These are phyloP conservation scores for Closterium sp. DNA, from an alignment of 139 green algal genomes.

Conservation along the genomic window DNA sequence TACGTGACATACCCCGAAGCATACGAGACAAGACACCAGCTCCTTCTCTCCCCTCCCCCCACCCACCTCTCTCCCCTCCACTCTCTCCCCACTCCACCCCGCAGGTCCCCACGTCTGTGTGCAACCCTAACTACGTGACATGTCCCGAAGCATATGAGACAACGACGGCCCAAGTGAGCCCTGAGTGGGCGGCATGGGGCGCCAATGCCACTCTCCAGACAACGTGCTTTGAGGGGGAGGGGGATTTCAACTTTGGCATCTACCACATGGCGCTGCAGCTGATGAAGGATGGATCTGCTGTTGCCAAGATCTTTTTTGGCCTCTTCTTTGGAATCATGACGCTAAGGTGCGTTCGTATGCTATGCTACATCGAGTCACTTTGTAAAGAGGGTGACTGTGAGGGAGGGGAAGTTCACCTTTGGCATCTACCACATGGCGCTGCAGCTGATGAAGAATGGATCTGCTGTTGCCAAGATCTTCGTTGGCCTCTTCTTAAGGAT, in stretches of 20 bases:
- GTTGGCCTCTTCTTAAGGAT: not conserved
- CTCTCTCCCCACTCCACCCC: no score
- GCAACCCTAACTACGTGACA: not conserved
- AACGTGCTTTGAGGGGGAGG: not conserved
- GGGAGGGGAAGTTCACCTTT: not conserved
- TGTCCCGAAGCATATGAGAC: not conserved
- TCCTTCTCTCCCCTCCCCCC: no score
- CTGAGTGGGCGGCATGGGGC: not conserved
- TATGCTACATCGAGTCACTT: no score
- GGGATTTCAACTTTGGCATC: not conserved
- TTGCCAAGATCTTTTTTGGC: not conserved
- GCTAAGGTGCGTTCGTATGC: constrained; percentile 4
- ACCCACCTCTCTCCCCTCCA: not conserved
- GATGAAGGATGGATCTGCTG: not conserved
- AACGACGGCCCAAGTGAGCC: not conserved
- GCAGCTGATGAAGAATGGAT: not conserved
- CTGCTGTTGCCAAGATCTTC: not conserved
- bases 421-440: not conserved
- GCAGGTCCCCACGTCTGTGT: not conserved
- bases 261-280: not conserved
- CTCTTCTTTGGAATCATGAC: constrained; percentile 6
- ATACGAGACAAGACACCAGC: no score
- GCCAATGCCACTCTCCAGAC: not conserved
- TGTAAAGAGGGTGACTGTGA: not conserved
- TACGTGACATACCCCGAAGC: not conserved